Base-by-base conservation (phyloP, 768 basidiomycete species). In the Mycena indigotica region DNA sequence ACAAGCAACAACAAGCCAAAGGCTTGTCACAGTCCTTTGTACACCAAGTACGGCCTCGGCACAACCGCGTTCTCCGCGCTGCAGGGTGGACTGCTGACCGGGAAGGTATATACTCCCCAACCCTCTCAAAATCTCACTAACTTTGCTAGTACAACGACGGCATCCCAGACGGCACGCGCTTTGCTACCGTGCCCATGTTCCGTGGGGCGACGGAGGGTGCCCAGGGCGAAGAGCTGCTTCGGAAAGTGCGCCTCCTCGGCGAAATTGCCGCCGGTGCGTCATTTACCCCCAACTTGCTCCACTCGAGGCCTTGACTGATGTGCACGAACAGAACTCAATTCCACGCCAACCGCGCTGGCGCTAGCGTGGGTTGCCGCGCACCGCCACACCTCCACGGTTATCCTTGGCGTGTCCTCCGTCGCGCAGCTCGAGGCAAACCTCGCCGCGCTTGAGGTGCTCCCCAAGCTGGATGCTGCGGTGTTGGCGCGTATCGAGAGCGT, bases 11-110 rank as follows among this genome's bases (percentile, higher is more conserved):
- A 50, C 28, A 41, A 30, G 2, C 29, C 17, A 38, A n/a, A n/a
- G n/a, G n/a, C n/a, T n/a, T n/a, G n/a, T 50, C 30, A 35, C 51
- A 84, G 84, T 17, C 81, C 81, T 12, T 69, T 89, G 40, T 91
- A 89, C 73, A 73, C 79, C 64, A 87, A 88, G 65, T 87, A 91
- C 68, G 76, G 77, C 8, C 72, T 84, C 48, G 85, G 88, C 24
- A 87, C 84, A 0, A 93, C 88, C 16, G 85, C 88, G 16, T 94
- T 81, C 75, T 89, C 87, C 2, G 81, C 88, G 12, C 84, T 94
- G 29, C 84, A 84, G n/a, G 75, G 79, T 19, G 92, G 91, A 50
- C 61, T 93, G 48, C 79, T 93, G 23, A 93, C 90, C 12, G 91
- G 91, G 50, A 91, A 91, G 79, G 87, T 83, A 61, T 40, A 52